These are phyloP conservation scores for Acacia pycnantha DNA, from an alignment of 331 rosid genomes.

Conservation along the genomic window DNA sequence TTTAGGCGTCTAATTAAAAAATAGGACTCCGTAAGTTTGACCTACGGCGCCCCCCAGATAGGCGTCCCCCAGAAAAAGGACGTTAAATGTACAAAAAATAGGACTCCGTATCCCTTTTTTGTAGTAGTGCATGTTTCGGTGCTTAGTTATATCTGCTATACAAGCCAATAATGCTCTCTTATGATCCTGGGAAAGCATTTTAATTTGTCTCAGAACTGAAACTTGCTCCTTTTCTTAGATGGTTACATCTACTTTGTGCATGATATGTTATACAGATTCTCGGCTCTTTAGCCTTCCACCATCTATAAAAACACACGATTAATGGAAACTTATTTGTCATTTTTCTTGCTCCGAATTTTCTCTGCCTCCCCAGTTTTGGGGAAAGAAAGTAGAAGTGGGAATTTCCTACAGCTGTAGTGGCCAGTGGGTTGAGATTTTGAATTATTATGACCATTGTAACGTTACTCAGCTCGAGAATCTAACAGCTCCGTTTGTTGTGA, in stretches of 20 bases:
- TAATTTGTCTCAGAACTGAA: not conserved
- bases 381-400: not conserved
- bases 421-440: not conserved
- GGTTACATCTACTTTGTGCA: slow-evolving; percentile 14
- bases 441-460: not conserved
- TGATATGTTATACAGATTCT: slow-evolving; percentile 10
- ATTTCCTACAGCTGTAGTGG: not conserved
- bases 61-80: no score
- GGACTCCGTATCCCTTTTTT: no score
- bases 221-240: slow-evolving; percentile 8
- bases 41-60: no score
- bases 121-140: no score
- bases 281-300: slow-evolving; percentile 7
- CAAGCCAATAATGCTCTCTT: not conserved
- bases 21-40: no score
- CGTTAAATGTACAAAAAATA: no score
- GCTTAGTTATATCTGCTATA: not conserved
- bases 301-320: not conserved
- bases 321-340: not conserved
- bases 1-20: no score
- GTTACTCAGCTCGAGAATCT: not conserved
- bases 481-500: not conserved
- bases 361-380: not conserved
- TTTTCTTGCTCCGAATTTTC: slow-evolving; percentile 17
- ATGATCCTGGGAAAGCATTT: slow-evolving; percentile 7